A percentile compares a stretch with the other conserved stretches of the same genome.
Evolutionary conservation across 2,329 filamentous ascomycete genomes (phyloP).

Genomic region (Cladophialophora bantiana): DNA sequence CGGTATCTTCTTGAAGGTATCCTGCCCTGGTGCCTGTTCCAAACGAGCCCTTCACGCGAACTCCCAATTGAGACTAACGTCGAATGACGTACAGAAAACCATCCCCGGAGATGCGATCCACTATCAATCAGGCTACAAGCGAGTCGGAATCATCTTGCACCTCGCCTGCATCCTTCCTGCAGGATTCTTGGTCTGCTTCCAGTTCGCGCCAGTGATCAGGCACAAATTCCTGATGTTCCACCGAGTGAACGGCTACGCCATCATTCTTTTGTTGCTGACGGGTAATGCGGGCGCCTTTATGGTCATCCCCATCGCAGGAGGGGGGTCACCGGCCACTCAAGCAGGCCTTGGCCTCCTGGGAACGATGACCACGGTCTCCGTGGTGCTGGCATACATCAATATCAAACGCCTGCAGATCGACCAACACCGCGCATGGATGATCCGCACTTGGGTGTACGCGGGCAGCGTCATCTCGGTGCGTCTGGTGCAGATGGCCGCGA

Average conservation of each 20-base stretch:
- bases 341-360: conserved; percentile 53
- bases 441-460: conserved; percentile 60
- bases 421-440: conserved; percentile 70
- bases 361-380: conserved; percentile 54
- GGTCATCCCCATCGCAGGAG: conserved; percentile 59
- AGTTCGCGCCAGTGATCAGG: conserved; percentile 54
- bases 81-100: not conserved
- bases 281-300: conserved; percentile 61
- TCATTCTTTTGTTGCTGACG: conserved; percentile 58
- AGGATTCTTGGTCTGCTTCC: conserved; percentile 49
- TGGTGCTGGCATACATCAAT: conserved; percentile 61
- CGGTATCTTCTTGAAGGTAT: conserved; percentile 28
- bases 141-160: conserved; percentile 54
- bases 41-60: not conserved
- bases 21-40: not conserved
- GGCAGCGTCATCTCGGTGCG: conserved; percentile 43
- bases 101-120: conserved; percentile 57
- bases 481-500: conserved; percentile 50
- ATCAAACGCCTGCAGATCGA: conserved; percentile 68
- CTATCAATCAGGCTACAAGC: conserved; percentile 47
- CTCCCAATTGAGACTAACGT: not conserved
- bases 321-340: conserved; percentile 62
- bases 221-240: conserved; percentile 62
- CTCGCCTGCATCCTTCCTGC: conserved; percentile 47
- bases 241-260: conserved; percentile 66